Percentiles rank a stretch among this genome's conserved stretches.
phyloP scores from a whole-genome alignment of 352 stramenopile species.

The Phytophthora quininea region DNA sequence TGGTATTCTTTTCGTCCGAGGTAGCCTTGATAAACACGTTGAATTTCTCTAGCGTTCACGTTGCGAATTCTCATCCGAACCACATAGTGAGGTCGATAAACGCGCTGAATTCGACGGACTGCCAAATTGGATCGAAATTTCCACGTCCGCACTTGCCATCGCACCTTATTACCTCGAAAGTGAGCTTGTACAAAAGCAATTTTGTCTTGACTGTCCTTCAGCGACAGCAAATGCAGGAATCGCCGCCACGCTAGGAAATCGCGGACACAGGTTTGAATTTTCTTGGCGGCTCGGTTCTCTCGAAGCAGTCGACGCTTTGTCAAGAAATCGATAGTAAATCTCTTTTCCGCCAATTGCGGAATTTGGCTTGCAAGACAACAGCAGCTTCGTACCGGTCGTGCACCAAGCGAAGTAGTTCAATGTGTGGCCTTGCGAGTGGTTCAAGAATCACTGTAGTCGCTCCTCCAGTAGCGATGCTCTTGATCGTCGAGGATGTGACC shows the following conservation, averaged over 20 bases:
- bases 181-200: slow-evolving; percentile 57
- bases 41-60: slow-evolving; percentile 44
- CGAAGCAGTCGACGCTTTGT: slow-evolving; percentile 45
- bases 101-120: slow-evolving; percentile 51
- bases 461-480: slow-evolving; percentile 49
- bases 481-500: slow-evolving; percentile 33
- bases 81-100: slow-evolving; percentile 40
- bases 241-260: slow-evolving; percentile 56
- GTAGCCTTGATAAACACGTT: slow-evolving; percentile 58
- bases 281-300: slow-evolving; percentile 45
- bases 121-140: slow-evolving; percentile 32
- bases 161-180: slow-evolving; percentile 44
- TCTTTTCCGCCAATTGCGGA: slow-evolving; percentile 55
- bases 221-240: slow-evolving; percentile 47
- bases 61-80: slow-evolving; percentile 33
- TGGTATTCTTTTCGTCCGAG: slow-evolving; percentile 25
- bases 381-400: slow-evolving; percentile 44
- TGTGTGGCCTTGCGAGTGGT: slow-evolving; percentile 38
- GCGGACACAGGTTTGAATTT: slow-evolving; percentile 56
- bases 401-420: slow-evolving; percentile 41
- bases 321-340: slow-evolving; percentile 46
- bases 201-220: slow-evolving; percentile 40
- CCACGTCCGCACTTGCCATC: slow-evolving; percentile 34
- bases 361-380: slow-evolving; percentile 43
- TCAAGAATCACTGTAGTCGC: slow-evolving; percentile 37